phyloP scores from a whole-genome alignment of 73 alveolate genomes.

The Uronychia binucleata region DNA sequence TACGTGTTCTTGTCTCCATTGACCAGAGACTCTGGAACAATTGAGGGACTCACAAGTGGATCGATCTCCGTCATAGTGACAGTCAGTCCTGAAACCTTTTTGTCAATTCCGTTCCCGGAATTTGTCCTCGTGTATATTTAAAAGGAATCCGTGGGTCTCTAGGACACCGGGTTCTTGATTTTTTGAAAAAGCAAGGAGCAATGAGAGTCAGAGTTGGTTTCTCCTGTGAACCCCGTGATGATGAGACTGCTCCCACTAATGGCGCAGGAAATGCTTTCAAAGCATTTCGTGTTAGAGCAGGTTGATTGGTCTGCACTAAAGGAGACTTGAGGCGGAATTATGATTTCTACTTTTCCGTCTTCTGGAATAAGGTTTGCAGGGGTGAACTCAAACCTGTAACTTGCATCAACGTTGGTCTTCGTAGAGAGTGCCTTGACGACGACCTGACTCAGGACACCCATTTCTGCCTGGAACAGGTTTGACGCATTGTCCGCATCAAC shows the following conservation, averaged over 20 bases:
- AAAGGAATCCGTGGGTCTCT: constrained; percentile 10
- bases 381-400: background rate
- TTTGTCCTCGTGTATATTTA: background rate
- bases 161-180: constrained; percentile 19
- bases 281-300: too few relatives aligned
- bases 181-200: background rate
- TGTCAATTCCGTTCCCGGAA: constrained; percentile 15
- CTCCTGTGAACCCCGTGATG: too few relatives aligned
- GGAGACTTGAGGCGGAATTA: constrained; percentile 9
- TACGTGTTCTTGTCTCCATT: constrained; percentile 10
- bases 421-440: background rate
- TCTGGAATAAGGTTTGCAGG: constrained; percentile 8
- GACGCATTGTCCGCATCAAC: constrained; percentile 1
- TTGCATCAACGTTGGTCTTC: background rate
- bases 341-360: background rate
- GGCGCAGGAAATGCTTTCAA: too few relatives aligned
- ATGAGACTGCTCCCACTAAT: too few relatives aligned
- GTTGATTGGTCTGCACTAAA: too few relatives aligned
- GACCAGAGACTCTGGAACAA: constrained; percentile 7
- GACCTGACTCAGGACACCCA: background rate
- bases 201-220: too few relatives aligned
- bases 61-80: background rate
- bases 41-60: background rate
- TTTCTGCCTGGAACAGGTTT: background rate
- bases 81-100: background rate